Evolutionary conservation across 2,329 filamentous ascomycete species (phyloP), one percentile per base, ranked within the genome.

Genomic region (Hymenoscyphus linearis): DNA sequence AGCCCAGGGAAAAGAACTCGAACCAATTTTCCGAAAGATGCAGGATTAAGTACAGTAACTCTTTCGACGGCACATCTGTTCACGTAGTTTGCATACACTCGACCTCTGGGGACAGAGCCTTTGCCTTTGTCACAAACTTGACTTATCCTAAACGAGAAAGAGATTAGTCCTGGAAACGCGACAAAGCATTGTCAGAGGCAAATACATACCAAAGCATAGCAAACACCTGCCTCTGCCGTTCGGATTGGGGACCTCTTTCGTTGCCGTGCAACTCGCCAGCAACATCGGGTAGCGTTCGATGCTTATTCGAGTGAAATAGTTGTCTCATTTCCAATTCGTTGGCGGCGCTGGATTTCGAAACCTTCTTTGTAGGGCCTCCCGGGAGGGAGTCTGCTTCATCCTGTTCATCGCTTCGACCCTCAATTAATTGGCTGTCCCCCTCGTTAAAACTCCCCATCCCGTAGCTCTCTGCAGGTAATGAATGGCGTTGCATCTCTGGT

Each of bases 11-110:
- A 99, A 57, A 99, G 89, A 44, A 99, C 93, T 35, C 95, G 87
- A 36, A 99, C 95, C 52, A 99, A 84, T 76, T 99, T 99, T 60
- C 95, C 95, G 76, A 99, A 99, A 31, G 93, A 98, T 10, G 95
- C 95, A 50, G 95, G 95, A 72, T 99, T 99, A 61, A 99, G 78
- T 10, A 96, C 93, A 0, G 95, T 96, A 44, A 98, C 96, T 71
- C 93, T 86, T 73, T 98, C 93, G 4, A 89, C 96, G 52, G 91
- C 93, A 75, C 95, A 99, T 65, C 91, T 86, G 27, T 90, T 92
- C 55, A 93, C 95, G 74, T 99, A 99, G 73, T 93, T 93, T 63
- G 93, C 91, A 75, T 98, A 99, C 2, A 99, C 95, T 62, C 93
- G 84, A 66, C 95, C 95, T 69, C 95, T 84, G 6, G 95, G 92